A percentile compares a stretch with the other conserved stretches of the same genome.
phyloP scores from a whole-genome alignment of 169 alveolate species.

The Cryptosporidium ubiquitum region DNA sequence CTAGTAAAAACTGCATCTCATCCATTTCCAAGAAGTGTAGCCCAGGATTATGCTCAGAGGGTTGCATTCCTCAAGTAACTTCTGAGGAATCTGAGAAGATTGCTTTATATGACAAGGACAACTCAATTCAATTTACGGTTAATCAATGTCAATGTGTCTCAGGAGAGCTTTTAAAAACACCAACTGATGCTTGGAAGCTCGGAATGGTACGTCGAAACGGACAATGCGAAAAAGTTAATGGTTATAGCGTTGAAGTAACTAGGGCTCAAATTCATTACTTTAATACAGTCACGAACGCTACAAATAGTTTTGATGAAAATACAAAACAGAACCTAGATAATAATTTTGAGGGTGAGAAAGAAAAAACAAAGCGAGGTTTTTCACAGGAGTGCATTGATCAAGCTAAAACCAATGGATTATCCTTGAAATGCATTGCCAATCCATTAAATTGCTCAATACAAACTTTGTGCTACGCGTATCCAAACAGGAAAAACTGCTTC shows the following conservation, averaged over 20 bases:
- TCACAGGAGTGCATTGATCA: constrained; percentile 42
- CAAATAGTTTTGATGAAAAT: neutral
- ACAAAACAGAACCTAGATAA: neutral
- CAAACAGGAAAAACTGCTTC: constrained; percentile 31
- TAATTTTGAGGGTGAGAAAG: neutral
- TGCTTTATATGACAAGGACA: constrained; percentile 39
- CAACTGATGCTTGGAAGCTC: constrained; percentile 58
- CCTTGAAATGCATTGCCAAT: constrained; percentile 35
- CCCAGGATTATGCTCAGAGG: constrained; percentile 49
- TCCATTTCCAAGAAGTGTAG: constrained; percentile 44
- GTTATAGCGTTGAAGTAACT: constrained; percentile 23
- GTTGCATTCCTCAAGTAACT: constrained; percentile 46
- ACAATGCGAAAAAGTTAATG: constrained; percentile 59
- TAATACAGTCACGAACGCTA: constrained; percentile 20
- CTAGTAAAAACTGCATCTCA: constrained; percentile 13
- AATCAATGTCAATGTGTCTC: constrained; percentile 70
- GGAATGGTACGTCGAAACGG: constrained; percentile 67
- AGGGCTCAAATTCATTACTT: constrained; percentile 36
- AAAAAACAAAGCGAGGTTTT: neutral
- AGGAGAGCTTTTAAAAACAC: constrained; percentile 18
- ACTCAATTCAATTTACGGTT: constrained; percentile 39
- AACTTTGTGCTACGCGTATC: constrained; percentile 49
- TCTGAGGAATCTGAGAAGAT: constrained; percentile 38
- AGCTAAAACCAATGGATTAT: constrained; percentile 34
- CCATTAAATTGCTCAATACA: constrained; percentile 28